Conservation (phyloP, 164 flowering plant species). For the Umbellularia californica region DNA sequence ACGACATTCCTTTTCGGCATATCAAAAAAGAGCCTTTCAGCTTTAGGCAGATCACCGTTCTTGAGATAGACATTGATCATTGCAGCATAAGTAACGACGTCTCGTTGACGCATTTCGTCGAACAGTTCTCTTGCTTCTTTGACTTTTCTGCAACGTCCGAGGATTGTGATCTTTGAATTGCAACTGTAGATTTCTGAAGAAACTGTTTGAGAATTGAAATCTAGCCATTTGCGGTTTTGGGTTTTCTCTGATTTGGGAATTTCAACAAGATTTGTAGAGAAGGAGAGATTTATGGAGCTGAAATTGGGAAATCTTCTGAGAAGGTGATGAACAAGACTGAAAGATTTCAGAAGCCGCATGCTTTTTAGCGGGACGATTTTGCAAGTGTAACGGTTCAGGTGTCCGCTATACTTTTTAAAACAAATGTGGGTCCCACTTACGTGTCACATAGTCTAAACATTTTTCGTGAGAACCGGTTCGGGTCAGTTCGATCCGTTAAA, state of each 20-base stretch:
- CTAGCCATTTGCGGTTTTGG: not conserved
- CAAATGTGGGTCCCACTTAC: no score
- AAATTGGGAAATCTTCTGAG: not conserved
- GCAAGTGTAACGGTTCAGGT: no score
- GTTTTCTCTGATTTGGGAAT: not conserved
- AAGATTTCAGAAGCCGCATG: not conserved
- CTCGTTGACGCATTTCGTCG: slow-evolving; percentile 44
- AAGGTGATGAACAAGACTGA: not conserved
- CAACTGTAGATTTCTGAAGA: not conserved
- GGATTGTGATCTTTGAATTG: slow-evolving; percentile 19
- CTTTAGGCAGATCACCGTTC: slow-evolving; percentile 30
- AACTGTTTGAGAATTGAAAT: not conserved
- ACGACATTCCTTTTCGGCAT: slow-evolving; percentile 36
- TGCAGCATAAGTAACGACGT: slow-evolving; percentile 40
- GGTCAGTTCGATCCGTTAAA: no score
- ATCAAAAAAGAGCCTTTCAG: slow-evolving; percentile 30
- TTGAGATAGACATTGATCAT: slow-evolving; percentile 47
- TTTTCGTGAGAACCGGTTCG: no score
- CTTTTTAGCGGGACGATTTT: no score
- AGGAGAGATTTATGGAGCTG: not conserved
- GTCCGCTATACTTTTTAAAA: no score
- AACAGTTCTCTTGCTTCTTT: slow-evolving; percentile 39
- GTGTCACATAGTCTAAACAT: no score
- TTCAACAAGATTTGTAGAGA: not conserved
- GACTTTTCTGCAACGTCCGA: slow-evolving; percentile 31